phyloP scores from a whole-genome alignment of 495 filamentous ascomycete genomes.

The Hyaloscypha bicolor region DNA sequence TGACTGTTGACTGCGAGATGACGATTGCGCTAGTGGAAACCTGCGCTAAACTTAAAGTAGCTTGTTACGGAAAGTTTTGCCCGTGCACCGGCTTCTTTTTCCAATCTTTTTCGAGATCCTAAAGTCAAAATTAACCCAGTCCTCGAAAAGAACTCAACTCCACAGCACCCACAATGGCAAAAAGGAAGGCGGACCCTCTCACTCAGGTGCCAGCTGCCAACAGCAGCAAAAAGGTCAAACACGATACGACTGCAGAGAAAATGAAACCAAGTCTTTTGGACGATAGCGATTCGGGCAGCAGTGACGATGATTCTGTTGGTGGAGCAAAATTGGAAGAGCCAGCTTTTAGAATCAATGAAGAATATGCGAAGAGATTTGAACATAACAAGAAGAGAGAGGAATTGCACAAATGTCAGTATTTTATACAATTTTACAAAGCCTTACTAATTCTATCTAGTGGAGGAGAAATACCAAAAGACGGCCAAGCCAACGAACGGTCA shows the following conservation, averaged over 20 bases:
- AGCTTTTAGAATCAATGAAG: conserved; percentile 82
- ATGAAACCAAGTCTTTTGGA: conserved; percentile 34
- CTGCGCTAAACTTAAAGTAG: background rate
- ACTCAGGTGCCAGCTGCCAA: conserved; percentile 9
- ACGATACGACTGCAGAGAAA: conserved; percentile 4
- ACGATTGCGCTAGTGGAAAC: conserved; percentile 1
- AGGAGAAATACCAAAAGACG: conserved; percentile 71
- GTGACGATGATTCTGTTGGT: conserved; percentile 59
- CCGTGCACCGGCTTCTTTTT: no score
- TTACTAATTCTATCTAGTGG: conserved; percentile 55
- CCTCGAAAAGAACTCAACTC: background rate
- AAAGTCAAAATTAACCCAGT: background rate
- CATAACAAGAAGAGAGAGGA: conserved; percentile 97
- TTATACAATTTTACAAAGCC: background rate
- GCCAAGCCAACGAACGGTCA: conserved; percentile 35
- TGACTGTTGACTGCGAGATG: conserved; percentile 8
- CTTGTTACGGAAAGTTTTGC: background rate
- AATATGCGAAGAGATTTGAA: conserved; percentile 88
- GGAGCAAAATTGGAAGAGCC: conserved; percentile 51
- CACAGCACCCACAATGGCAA: conserved; percentile 30
- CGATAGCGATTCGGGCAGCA: conserved; percentile 39
- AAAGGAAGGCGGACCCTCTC: conserved; percentile 32
- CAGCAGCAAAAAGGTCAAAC: conserved; percentile 32
- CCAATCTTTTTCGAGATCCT: background rate
- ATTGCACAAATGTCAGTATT: conserved; percentile 67